Conservation (phyloP, 2,329 filamentous ascomycete species). For the Ophiocordyceps australis region DNA sequence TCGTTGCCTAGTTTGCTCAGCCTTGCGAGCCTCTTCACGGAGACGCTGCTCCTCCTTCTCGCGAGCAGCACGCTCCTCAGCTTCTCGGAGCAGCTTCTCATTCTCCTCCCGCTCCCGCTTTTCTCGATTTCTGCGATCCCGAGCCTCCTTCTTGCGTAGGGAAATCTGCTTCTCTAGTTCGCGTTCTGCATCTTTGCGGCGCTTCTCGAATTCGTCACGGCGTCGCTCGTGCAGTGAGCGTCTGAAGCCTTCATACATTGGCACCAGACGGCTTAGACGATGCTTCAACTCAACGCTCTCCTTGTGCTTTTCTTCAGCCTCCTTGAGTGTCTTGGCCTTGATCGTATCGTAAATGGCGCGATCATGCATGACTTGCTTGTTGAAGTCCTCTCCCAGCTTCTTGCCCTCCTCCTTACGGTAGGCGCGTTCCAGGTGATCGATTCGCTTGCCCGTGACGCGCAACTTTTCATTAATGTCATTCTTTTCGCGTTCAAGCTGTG, state of each 20-base stretch:
- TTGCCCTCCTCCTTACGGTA: slow-evolving; percentile 92
- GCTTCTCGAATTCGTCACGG: slow-evolving; percentile 90
- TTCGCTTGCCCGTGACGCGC: slow-evolving; percentile 80
- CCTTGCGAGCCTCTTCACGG: slow-evolving; percentile 64
- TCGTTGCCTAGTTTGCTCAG: slow-evolving; percentile 47
- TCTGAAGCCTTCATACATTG: slow-evolving; percentile 71
- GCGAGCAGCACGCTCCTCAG: slow-evolving; percentile 61
- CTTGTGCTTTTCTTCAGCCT: slow-evolving; percentile 76
- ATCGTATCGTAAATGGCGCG: slow-evolving; percentile 61
- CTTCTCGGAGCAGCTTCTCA: slow-evolving; percentile 61
- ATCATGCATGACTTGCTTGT: slow-evolving; percentile 63
- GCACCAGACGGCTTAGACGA: slow-evolving; percentile 69
- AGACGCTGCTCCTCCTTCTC: slow-evolving; percentile 77
- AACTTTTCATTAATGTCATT: slow-evolving; percentile 85
- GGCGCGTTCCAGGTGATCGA: slow-evolving; percentile 92
- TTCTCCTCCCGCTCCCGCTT: slow-evolving; percentile 70
- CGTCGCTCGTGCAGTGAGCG: slow-evolving; percentile 69
- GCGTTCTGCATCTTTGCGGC: slow-evolving; percentile 75
- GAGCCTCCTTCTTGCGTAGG: slow-evolving; percentile 71
- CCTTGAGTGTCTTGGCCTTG: slow-evolving; percentile 60
- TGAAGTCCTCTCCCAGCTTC: slow-evolving; percentile 76
- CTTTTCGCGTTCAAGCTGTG: slow-evolving; percentile 95
- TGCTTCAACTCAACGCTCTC: slow-evolving; percentile 88
- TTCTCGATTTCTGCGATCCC: slow-evolving; percentile 68
- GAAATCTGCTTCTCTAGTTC: slow-evolving; percentile 88